Base-by-base conservation (phyloP, 148 eudicot genomes). In the Silene conica region DNA sequence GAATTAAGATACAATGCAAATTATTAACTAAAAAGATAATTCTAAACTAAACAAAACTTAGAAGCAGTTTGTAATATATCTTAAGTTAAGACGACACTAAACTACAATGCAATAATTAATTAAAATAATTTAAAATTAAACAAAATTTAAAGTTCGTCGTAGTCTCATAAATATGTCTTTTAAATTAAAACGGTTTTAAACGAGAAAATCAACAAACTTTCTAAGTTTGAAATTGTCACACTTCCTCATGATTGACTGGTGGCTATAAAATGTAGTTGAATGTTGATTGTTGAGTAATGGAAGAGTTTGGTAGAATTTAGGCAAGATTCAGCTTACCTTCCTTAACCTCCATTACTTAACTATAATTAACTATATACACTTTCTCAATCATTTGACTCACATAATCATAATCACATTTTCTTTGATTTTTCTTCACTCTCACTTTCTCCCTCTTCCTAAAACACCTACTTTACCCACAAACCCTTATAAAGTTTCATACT, bases 261-360 rank as follows among this genome's bases (percentile, higher is more conserved):
- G 67, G 80, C 76, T 67, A 22, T 3, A 38, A 5, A 38, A 38
- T 38, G 55, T 15, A 13, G 16, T 11, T 23, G 67, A 28, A 57
- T 23, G 65, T 13, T 23, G 67, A 28, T 45, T 23, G 65, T 13
- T 72, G 61, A 43, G 31, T 46, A 12, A 25, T 60, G 43, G 41
- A 50, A 60, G 59, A 19, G 57, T 73, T 73, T 68, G 73, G 77
- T 73, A 16, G 67, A 62, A 67, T 60, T 76, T 76, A 70, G 74
- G 54, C 74, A 62, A 61, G 2, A 67, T 78, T 73, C 72, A 72
- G 80, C 71, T 78, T 21, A 73, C 76, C 72, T 67, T 78, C 61
- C 73, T 67, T 48, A 26, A 19, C 63, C 34, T 54, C 22, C 43
- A 13, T 48, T 50, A 50, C 55, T 50, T 11, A 50, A 31, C 34